phyloP scores from a whole-genome alignment of 257 asterid genomes.

The Rehmannia glutinosa region DNA sequence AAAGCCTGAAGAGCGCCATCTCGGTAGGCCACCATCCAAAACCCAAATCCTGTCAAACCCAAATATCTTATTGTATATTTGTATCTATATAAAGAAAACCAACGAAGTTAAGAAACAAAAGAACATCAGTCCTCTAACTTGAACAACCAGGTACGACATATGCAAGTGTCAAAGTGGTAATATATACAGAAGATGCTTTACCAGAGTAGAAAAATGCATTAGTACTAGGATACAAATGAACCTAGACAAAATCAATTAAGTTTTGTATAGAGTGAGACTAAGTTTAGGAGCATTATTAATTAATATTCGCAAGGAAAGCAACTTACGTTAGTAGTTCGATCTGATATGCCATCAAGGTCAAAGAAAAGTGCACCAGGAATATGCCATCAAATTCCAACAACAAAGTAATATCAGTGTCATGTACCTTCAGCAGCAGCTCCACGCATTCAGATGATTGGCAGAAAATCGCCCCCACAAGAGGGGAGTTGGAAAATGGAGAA shows the following conservation, averaged over 20 bases:
- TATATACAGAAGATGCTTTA: neutral
- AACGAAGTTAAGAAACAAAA: neutral
- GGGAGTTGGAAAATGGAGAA: too few species aligned
- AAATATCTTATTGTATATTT: slow-evolving; percentile 13
- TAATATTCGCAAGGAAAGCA: neutral
- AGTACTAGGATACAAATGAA: neutral
- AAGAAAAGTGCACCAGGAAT: slow-evolving; percentile 85
- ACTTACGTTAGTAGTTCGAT: slow-evolving; percentile 61
- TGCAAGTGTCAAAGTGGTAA: neutral
- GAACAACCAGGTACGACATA: neutral
- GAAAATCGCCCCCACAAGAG: slow-evolving; percentile 12
- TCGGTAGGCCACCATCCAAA: slow-evolving; percentile 64
- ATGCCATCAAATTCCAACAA: slow-evolving; percentile 21
- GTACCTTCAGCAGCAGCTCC: slow-evolving; percentile 22
- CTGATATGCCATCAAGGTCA: slow-evolving; percentile 70
- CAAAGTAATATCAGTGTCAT: neutral
- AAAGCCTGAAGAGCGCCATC: slow-evolving; percentile 66
- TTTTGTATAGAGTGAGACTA: too few species aligned
- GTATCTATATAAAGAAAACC: neutral
- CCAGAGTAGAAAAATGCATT: neutral
- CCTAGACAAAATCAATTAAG: neutral
- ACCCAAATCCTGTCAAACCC: slow-evolving; percentile 70
- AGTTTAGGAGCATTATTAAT: neutral
- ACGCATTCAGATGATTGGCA: slow-evolving; percentile 10
- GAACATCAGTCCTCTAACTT: neutral